Evolutionary conservation across 345 rosid genomes (phyloP), one percentile per base, ranked within the genome.

Genomic region (Eucalyptus camaldulensis): DNA sequence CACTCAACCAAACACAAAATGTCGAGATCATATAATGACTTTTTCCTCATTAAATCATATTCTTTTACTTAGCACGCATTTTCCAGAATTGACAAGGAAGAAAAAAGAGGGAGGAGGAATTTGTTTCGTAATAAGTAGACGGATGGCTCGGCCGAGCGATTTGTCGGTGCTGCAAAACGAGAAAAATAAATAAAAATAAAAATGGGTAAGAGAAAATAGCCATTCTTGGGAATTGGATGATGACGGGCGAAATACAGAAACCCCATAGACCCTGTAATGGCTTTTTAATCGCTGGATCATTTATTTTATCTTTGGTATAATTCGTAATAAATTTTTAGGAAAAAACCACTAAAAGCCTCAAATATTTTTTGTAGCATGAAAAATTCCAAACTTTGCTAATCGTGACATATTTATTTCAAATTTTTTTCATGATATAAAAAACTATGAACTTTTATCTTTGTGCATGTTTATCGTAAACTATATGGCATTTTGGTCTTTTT

Each of bases 401-500:
- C 22, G 2, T 7, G 56, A 51, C 22, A 17, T 3, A 51, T 51
- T 17, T 51, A 17, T 1, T 7, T 2, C 1, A 7, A 51, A 3
- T 51, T 51, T 33, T 51, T 51, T 51, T 51, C 9, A 4, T 51
- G 2, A 17, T 22, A 51, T 51, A 51, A 51, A 51, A 51, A 51
- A 17, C 1, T 2, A 1, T 3, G 4, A 51, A 51, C 2, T 51
- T 51, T 7, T 51, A 51, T 51, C 4, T 1, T 14, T 50, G 6
- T 50, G 53, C 8, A 50, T 0, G 1, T 15, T 50, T 50, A 50
- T 1, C 53, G 1, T 50, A 50, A 50, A 50, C 1, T 15, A 16
- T 50, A 50, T 6, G 21, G 4, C 8, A 50, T 50, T 50, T 50
- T 50, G 21, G 1, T 17, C 4, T 17, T 51, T 51, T 33, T 33